These are phyloP conservation scores for Chlamydomonas sp. DNA, from an alignment of 139 green algal species.

Conservation along the genomic window DNA sequence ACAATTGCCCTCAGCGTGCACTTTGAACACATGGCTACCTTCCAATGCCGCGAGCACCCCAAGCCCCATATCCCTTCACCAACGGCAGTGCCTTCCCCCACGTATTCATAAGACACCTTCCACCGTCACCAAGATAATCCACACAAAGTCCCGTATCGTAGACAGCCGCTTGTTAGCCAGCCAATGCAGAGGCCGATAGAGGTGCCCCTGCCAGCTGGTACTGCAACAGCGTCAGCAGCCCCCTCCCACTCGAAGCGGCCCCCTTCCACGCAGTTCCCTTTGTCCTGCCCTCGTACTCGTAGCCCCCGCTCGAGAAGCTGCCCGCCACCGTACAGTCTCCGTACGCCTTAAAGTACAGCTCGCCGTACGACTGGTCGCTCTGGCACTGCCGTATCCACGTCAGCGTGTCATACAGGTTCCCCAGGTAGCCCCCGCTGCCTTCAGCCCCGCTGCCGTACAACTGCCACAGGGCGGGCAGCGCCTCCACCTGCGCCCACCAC, in stretches of 20 bases:
- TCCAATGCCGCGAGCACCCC: too few species aligned
- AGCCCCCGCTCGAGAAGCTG: not conserved
- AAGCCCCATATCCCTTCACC: too few species aligned
- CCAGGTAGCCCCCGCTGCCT: not conserved
- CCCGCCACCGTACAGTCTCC: slow-evolving; percentile 11
- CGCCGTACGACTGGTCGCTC: slow-evolving; percentile 5
- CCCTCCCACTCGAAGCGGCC: not conserved
- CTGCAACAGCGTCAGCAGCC: not conserved
- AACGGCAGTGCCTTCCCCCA: too few species aligned
- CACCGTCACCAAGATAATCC: too few species aligned
- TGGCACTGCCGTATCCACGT: slow-evolving; percentile 15
- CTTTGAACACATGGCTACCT: too few species aligned
- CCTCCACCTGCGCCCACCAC: slow-evolving; percentile 20
- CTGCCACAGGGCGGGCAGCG: slow-evolving; percentile 29
- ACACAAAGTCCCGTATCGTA: too few species aligned
- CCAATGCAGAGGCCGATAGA: too few species aligned
- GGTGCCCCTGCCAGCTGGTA: not conserved
- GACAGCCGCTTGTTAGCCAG: too few species aligned
- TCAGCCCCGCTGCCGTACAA: not conserved
- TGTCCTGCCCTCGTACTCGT: not conserved
- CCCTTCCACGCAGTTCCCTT: slow-evolving; percentile 8
- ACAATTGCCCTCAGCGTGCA: too few species aligned
- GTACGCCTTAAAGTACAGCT: slow-evolving; percentile 8
- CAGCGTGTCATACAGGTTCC: not conserved
- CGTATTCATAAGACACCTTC: too few species aligned